These are phyloP conservation scores for Betula pendula DNA, from an alignment of 306 rosid species.

Conservation along the genomic window DNA sequence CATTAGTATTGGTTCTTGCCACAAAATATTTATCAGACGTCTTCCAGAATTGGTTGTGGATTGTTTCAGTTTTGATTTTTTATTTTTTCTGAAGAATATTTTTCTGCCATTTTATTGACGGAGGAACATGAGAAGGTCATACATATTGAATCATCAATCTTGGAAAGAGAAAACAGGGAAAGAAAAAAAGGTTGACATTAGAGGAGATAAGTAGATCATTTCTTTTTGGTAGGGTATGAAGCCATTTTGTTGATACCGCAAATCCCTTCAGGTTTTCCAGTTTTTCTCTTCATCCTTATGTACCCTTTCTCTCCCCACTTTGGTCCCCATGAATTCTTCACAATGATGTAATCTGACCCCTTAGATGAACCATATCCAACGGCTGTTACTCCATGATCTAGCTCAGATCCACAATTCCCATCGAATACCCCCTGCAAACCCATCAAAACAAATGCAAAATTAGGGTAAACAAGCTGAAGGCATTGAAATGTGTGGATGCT, in stretches of 20 bases:
- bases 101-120: slow-evolving; percentile 24
- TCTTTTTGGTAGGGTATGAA: slow-evolving; percentile 84
- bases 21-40: not conserved
- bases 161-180: slow-evolving; percentile 6
- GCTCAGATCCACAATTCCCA: slow-evolving; percentile 74
- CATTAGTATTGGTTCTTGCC: not conserved
- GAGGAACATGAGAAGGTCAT: not conserved
- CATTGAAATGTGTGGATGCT: not conserved
- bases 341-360: slow-evolving; percentile 73
- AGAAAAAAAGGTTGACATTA: not conserved
- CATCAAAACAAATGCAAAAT: not conserved
- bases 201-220: slow-evolving; percentile 18
- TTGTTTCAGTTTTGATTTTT: not conserved
- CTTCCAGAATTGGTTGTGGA: not conserved
- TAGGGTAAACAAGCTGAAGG: not conserved
- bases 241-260: slow-evolving; percentile 90
- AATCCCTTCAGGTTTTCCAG: slow-evolving; percentile 71
- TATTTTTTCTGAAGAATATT: not conserved
- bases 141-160: slow-evolving; percentile 6
- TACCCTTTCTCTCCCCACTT: slow-evolving; percentile 97
- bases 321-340: slow-evolving; percentile 89
- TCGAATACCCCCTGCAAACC: slow-evolving; percentile 68
- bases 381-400: slow-evolving; percentile 93
- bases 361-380: slow-evolving; percentile 79
- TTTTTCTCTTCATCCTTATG: slow-evolving; percentile 77